Conservation (phyloP, 331 rosid species). For the Telfairia occidentalis region DNA sequence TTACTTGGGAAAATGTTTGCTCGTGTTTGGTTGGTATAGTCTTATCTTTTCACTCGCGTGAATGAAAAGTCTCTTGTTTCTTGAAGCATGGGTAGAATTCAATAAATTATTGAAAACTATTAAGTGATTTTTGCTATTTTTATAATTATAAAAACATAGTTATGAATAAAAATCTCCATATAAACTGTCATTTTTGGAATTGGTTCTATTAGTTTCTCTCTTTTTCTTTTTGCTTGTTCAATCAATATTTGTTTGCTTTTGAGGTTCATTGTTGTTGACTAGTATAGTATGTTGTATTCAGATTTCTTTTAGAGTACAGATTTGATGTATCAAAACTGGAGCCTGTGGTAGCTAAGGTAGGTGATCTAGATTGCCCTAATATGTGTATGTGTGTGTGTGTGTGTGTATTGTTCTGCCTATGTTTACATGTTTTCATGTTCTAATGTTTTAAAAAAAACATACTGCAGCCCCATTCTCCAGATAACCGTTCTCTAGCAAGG, state of each 20-base stretch:
- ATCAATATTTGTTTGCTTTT: neutral
- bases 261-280: neutral
- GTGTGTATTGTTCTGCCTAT: too few species aligned
- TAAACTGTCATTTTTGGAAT: neutral
- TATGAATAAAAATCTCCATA: neutral
- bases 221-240: neutral
- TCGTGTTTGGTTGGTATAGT: neutral
- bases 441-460: neutral
- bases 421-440: neutral
- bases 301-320: slow-evolving; percentile 78
- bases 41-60: neutral
- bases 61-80: neutral
- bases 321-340: slow-evolving; percentile 86
- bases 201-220: neutral
- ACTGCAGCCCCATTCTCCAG: slow-evolving; percentile 95
- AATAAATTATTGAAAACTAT: neutral
- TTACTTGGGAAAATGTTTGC: neutral
- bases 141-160: neutral
- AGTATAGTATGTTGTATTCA: slow-evolving; percentile 26
- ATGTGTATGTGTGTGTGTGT: neutral
- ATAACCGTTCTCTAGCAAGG: slow-evolving; percentile 92
- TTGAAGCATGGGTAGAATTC: neutral
- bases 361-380: neutral
- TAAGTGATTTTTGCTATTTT: neutral
- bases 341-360: slow-evolving; percentile 94